Conservation (phyloP, 441 rosid species). For the Aleurites moluccanus region DNA sequence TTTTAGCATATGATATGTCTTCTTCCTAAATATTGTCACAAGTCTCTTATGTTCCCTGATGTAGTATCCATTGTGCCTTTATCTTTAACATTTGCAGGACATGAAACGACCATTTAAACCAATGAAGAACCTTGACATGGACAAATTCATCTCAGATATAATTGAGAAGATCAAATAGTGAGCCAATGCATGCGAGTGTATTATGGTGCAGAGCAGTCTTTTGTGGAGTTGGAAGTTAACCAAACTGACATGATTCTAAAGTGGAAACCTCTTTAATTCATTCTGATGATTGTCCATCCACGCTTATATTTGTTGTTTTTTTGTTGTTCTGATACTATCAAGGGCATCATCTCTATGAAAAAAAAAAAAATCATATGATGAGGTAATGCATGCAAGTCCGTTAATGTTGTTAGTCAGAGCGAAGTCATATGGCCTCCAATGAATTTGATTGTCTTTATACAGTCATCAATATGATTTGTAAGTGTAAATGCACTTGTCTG, state of each 20-base stretch:
- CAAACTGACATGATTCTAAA: slow-evolving; percentile 5
- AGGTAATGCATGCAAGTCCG: too few relatives aligned
- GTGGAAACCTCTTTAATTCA: background rate
- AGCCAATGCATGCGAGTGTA: slow-evolving; percentile 8
- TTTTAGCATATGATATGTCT: background rate
- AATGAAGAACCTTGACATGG: slow-evolving; percentile 82
- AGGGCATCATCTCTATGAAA: background rate
- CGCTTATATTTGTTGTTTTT: background rate
- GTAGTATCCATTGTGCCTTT: background rate
- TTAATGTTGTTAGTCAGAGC: too few relatives aligned
- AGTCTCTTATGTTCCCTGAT: background rate
- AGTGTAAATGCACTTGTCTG: too few relatives aligned
- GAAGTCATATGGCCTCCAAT: too few relatives aligned
- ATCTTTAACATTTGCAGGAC: slow-evolving; percentile 39
- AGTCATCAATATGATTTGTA: too few relatives aligned
- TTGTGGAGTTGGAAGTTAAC: background rate
- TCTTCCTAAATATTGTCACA: background rate
- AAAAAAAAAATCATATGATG: background rate
- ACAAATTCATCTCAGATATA: slow-evolving; percentile 51
- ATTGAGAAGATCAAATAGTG: slow-evolving; percentile 48
- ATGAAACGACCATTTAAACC: slow-evolving; percentile 75
- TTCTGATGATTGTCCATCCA: slow-evolving; percentile 8
- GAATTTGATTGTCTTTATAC: too few relatives aligned
- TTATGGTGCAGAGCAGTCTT: slow-evolving; percentile 5
- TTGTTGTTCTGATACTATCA: background rate